Percentiles rank a stretch among this genome's conserved stretches.
These are phyloP conservation scores for Hypoxylon sp. DNA, from an alignment of 2,329 filamentous ascomycete genomes.

Conservation along the genomic window DNA sequence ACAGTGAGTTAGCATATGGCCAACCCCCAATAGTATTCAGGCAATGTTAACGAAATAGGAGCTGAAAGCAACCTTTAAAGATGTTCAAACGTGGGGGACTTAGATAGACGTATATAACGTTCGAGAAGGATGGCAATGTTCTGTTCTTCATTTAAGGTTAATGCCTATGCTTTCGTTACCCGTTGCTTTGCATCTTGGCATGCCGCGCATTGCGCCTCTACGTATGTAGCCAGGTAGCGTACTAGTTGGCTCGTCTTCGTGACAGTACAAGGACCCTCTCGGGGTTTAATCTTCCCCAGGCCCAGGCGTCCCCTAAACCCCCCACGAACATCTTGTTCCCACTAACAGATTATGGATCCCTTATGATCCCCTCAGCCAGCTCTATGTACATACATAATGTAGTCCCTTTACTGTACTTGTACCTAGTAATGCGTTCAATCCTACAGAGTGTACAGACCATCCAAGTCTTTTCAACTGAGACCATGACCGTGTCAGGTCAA, in stretches of 20 bases:
- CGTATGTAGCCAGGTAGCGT: neutral
- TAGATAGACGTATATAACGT: neutral
- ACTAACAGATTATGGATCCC: constrained; percentile 1
- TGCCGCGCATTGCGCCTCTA: constrained; percentile 21
- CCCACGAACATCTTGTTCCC: constrained; percentile 16
- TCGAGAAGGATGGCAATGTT: neutral
- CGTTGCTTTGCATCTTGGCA: constrained; percentile 12
- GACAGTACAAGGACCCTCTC: constrained; percentile 8
- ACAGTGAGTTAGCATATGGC: constrained; percentile 41
- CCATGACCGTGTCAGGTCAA: neutral
- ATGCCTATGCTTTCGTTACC: constrained; percentile 1
- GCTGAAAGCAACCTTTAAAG: constrained; percentile 41
- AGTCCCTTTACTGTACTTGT: neutral
- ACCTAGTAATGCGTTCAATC: constrained; percentile 7
- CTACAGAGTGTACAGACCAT: neutral
- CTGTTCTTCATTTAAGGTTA: constrained; percentile 25
- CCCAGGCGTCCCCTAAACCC: constrained; percentile 5
- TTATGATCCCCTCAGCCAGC: too few relatives aligned
- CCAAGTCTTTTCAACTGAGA: neutral
- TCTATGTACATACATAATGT: neutral
- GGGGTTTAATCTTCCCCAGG: constrained; percentile 3
- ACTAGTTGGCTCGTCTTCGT: constrained; percentile 10
- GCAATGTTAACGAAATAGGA: constrained; percentile 44
- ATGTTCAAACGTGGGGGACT: too few relatives aligned
- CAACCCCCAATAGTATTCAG: constrained; percentile 44